Percentiles rank a stretch among this genome's conserved stretches.
phyloP scores from a whole-genome alignment of 768 basidiomycete genomes.

The Symmetrospora coprosmae region DNA sequence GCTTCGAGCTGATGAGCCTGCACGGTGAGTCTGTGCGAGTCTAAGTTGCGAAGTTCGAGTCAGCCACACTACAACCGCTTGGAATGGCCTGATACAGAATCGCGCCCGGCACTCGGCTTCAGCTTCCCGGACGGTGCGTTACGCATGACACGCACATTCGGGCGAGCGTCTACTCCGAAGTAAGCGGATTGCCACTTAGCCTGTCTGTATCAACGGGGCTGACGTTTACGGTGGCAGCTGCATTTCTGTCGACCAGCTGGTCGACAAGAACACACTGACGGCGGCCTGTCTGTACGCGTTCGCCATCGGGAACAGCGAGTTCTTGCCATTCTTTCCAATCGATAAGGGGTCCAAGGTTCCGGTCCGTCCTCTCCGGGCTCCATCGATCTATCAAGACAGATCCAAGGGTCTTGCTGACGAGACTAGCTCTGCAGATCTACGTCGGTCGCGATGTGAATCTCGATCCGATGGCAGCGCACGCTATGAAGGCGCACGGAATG shows the following conservation, averaged over 20 bases:
- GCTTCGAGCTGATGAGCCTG: no score
- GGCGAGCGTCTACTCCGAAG: not conserved
- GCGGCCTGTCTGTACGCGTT: constrained; percentile 1
- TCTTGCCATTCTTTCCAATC: constrained; percentile 3
- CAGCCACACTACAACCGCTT: no score
- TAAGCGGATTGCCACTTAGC: no score
- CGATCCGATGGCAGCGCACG: not conserved
- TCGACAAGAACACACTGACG: not conserved
- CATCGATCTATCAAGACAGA: no score
- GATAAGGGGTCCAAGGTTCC: not conserved
- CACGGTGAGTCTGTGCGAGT: no score
- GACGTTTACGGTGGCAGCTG: no score
- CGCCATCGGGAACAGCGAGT: not conserved
- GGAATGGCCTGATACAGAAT: no score
- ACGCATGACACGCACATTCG: constrained; percentile 4
- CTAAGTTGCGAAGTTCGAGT: no score
- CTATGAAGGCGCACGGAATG: not conserved
- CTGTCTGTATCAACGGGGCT: no score
- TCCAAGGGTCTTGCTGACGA: not conserved
- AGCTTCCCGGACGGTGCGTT: constrained; percentile 3
- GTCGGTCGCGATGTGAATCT: constrained; percentile 9
- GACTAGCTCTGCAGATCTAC: not conserved
- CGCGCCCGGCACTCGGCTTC: not conserved
- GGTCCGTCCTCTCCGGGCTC: no score
- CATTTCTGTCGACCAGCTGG: constrained; percentile 9